Evolutionary conservation across 2,329 filamentous ascomycete genomes (phyloP), one percentile per base, ranked within the genome.

Genomic region (Blastomyces emzantsi): DNA sequence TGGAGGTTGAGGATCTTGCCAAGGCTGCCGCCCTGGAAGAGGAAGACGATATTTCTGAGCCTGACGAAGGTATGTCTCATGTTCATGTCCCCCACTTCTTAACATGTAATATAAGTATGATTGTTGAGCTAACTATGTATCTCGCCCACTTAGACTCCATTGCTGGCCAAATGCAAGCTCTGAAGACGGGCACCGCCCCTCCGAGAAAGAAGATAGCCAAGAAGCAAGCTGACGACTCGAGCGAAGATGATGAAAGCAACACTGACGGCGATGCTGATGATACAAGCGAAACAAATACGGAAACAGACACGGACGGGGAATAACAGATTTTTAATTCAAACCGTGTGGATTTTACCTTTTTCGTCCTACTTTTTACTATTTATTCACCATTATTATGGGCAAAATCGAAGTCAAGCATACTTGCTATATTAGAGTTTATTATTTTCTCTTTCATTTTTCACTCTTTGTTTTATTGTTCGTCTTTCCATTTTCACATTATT

Each of bases 31-130:
- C 88, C 69, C 87, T 96, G 73, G 85, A 85, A 61, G 89, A 87
- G 58, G 92, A 97, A 69, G 94, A 96, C 71, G 94, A 99, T 64
- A 99, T 99, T 69, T 96, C 90, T 73, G 94, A 99, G 75, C 94
- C 95, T 45, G 94, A 97, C 67, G 94, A 99, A 82, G 94, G 94
- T 96, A 83, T 81, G 87, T 81, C 60, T 60, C 17, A 8, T 60
- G 55, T 30, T 55, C 19, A 54, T 36, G 61, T 51, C 57, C 25
- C 55, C 56, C 62, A 60, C 63, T 67, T 25, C 45, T 61, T 56
- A 60, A 54, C 39, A 45, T 33, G 56, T 64, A 17, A 58, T 52
- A 63, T 60, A 25, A 36, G 17, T 28, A 63, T 62, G 30, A 61
- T 36, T 51, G 63, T 51, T 76, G 68, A 76, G 64, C 62, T 65